Evolutionary conservation across 2,329 filamentous ascomycete species (phyloP).

Genomic region (Aspergillus aculeatinus): DNA sequence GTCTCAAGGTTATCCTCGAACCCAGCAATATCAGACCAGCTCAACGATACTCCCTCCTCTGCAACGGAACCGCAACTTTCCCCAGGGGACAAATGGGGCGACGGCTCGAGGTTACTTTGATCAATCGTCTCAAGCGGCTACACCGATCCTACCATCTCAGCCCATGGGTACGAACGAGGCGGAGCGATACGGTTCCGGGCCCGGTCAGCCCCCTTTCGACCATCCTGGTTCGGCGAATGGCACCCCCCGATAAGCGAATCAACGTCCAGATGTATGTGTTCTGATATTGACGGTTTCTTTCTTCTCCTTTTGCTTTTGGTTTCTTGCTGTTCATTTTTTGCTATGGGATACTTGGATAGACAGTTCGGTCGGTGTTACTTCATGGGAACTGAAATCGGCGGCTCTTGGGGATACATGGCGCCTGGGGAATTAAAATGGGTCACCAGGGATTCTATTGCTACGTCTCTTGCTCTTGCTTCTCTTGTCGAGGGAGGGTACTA

Average conservation of each 20-base stretch:
- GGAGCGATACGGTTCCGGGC: constrained; percentile 32
- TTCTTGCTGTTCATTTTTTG: constrained; percentile 16
- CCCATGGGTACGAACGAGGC: constrained; percentile 30
- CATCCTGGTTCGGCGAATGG: constrained; percentile 33
- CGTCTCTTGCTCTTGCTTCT: constrained; percentile 19
- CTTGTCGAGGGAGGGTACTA: constrained; percentile 14
- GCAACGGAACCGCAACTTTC: constrained; percentile 33
- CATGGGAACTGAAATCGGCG: constrained; percentile 24
- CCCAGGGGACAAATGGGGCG: constrained; percentile 31
- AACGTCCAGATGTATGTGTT: constrained; percentile 12
- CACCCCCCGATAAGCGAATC: constrained; percentile 30
- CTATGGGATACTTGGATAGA: constrained; percentile 32
- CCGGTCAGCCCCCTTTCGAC: constrained; percentile 30
- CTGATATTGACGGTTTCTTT: constrained; percentile 7
- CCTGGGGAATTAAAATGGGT: constrained; percentile 28
- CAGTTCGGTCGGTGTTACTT: constrained; percentile 29
- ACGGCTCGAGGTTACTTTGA: constrained; percentile 34
- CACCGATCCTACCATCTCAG: constrained; percentile 38
- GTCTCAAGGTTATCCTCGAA: constrained; percentile 36
- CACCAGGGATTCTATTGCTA: constrained; percentile 26
- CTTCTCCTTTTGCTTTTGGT: constrained; percentile 20
- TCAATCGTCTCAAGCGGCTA: constrained; percentile 31
- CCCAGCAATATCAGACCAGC: constrained; percentile 33
- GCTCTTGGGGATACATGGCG: constrained; percentile 28
- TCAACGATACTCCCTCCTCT: constrained; percentile 38